Conservation (phyloP, 495 filamentous ascomycete species). For the Trichoderma reesei region DNA sequence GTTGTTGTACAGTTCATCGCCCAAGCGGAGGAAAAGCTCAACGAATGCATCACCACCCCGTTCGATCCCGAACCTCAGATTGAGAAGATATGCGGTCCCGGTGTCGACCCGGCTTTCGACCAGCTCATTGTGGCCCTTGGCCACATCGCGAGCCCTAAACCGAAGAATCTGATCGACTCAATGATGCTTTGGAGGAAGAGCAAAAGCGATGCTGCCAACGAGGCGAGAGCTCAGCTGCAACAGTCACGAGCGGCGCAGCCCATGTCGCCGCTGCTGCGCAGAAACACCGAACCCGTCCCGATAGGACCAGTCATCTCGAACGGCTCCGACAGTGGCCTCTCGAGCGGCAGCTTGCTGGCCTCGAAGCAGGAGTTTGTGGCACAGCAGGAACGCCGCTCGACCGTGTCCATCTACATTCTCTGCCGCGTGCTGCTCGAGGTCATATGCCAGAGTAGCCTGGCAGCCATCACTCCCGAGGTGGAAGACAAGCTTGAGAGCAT, state of each 20-base stretch:
- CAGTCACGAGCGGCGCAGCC: constrained; percentile 39
- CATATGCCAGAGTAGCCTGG: constrained; percentile 76
- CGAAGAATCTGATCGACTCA: constrained; percentile 89
- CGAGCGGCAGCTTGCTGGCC: constrained; percentile 33
- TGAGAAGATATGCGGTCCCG: constrained; percentile 80
- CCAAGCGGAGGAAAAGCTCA: constrained; percentile 88
- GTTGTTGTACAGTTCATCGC: constrained; percentile 51
- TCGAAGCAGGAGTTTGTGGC: constrained; percentile 58
- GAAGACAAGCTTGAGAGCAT: constrained; percentile 85
- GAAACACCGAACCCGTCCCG: constrained; percentile 42
- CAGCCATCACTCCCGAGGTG: constrained; percentile 76
- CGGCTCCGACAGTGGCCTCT: constrained; percentile 11
- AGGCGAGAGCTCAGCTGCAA: constrained; percentile 48
- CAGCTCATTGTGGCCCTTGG: constrained; percentile 88
- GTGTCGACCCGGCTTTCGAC: constrained; percentile 84
- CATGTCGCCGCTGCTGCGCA: constrained; percentile 28
- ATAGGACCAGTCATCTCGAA: constrained; percentile 13
- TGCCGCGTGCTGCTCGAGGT: constrained; percentile 92
- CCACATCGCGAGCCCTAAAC: constrained; percentile 86
- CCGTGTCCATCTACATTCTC: constrained; percentile 87
- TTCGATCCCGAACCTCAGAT: constrained; percentile 70
- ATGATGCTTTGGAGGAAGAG: constrained; percentile 96
- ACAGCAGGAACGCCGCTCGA: constrained; percentile 76
- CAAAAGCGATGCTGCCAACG: constrained; percentile 78
- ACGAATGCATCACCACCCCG: constrained; percentile 64